phyloP scores from a whole-genome alignment of 1,284 basidiomycete genomes.

The Naganishia sp. region DNA sequence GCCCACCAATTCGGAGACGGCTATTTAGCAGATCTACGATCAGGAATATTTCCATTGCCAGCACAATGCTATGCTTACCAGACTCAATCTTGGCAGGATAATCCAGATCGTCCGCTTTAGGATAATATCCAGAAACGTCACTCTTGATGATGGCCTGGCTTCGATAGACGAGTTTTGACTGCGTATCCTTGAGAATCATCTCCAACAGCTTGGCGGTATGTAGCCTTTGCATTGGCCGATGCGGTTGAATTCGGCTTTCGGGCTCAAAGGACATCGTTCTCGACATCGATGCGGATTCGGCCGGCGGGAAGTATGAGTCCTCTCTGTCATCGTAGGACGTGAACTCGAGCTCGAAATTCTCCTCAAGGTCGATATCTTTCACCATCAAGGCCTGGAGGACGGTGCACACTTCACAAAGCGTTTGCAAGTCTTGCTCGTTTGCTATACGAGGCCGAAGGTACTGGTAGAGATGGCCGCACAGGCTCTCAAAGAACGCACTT shows the following conservation, averaged over 20 bases:
- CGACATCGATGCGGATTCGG: conserved; percentile 1
- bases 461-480: conserved; percentile 91
- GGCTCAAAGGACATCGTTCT: conserved; percentile 25
- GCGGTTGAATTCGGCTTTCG: conserved; percentile 28
- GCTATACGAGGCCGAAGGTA: conserved; percentile 88
- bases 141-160: conserved; percentile 84
- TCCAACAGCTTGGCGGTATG: conserved; percentile 73
- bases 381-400: conserved; percentile 92
- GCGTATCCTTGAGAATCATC: conserved; percentile 89
- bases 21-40: not conserved
- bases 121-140: conserved; percentile 78
- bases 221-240: conserved; percentile 58
- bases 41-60: not conserved
- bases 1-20: not conserved
- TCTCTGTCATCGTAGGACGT: conserved; percentile 31
- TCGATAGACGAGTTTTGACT: conserved; percentile 89
- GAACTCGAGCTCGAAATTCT: conserved; percentile 49
- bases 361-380: conserved; percentile 60
- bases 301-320: conserved; percentile 31
- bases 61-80: conserved; percentile 53
- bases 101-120: conserved; percentile 69
- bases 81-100: conserved; percentile 74
- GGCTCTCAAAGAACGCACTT: conserved; percentile 79
- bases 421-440: conserved; percentile 80
- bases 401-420: conserved; percentile 88